Evolutionary conservation across 257 asterid species (phyloP).

Genomic region (Solanum pinnatisectum): DNA sequence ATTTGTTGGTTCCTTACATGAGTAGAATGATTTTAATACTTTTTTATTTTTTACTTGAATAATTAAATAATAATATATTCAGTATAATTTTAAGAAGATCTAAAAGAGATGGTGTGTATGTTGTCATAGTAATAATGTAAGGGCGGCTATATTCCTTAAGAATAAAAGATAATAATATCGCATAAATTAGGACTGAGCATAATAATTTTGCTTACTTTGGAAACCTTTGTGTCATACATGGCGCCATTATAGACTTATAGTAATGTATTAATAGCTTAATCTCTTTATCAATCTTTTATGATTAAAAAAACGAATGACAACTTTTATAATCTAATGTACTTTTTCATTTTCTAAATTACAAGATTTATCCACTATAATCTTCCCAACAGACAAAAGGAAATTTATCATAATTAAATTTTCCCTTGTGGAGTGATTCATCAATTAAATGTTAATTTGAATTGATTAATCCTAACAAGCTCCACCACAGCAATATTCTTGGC

Average conservation of each 20-base stretch:
- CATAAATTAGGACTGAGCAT: too few relatives aligned
- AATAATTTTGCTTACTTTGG: neutral
- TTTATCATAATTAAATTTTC: neutral
- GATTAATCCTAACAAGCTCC: neutral
- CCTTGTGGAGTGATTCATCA: neutral
- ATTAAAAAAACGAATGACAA: neutral
- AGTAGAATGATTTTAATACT: too few relatives aligned
- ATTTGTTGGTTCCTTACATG: too few relatives aligned
- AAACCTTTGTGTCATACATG: neutral
- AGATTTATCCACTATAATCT: neutral
- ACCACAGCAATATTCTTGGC: neutral
- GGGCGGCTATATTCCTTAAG: too few relatives aligned
- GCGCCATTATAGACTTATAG: neutral
- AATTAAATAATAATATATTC: too few relatives aligned
- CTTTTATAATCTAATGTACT: neutral
- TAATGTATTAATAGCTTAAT: neutral
- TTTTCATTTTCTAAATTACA: neutral
- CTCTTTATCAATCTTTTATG: neutral
- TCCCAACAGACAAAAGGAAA: neutral
- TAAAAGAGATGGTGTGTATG: too few relatives aligned
- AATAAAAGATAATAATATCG: too few relatives aligned
- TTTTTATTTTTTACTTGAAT: too few relatives aligned
- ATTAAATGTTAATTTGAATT: neutral
- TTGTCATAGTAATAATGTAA: too few relatives aligned
- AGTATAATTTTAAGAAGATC: too few relatives aligned